Conservation (phyloP, 306 rosid genomes). For the Inga oerstediana region DNA sequence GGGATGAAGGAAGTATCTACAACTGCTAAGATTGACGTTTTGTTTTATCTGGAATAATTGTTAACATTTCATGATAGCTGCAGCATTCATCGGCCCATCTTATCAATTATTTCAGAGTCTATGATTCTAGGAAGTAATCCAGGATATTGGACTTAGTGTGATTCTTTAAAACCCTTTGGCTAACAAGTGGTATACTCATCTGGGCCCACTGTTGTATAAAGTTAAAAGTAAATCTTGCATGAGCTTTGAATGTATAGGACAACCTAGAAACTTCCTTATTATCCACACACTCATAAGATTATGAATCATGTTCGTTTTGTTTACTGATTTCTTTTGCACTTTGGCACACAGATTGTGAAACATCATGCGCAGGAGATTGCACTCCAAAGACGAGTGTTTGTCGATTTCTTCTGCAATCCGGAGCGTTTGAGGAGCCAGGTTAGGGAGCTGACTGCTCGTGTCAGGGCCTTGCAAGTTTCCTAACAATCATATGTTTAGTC, state of each 20-base stretch:
- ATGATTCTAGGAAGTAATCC: background rate
- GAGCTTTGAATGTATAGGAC: background rate
- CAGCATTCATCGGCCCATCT: background rate
- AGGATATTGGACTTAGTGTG: background rate
- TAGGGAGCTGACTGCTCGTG: constrained; percentile 79
- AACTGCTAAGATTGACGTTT: background rate
- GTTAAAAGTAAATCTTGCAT: background rate
- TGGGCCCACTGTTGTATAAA: background rate
- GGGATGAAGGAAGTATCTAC: background rate
- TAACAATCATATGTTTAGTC: constrained; percentile 27
- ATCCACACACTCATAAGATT: constrained; percentile 16
- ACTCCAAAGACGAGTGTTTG: constrained; percentile 85
- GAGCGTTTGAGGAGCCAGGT: constrained; percentile 87
- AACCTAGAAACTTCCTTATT: background rate
- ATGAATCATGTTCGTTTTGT: constrained; percentile 16
- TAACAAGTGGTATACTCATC: background rate
- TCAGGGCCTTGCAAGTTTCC: constrained; percentile 84
- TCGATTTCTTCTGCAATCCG: constrained; percentile 95
- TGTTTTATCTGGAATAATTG: background rate
- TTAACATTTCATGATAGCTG: background rate
- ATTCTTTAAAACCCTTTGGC: background rate
- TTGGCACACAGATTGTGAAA: constrained; percentile 74
- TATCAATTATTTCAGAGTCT: too few species aligned
- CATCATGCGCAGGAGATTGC: constrained; percentile 89
- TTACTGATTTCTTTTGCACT: constrained; percentile 10